phyloP scores from a whole-genome alignment of 1,284 basidiomycete genomes.

The Leccinum griseonigrum region DNA sequence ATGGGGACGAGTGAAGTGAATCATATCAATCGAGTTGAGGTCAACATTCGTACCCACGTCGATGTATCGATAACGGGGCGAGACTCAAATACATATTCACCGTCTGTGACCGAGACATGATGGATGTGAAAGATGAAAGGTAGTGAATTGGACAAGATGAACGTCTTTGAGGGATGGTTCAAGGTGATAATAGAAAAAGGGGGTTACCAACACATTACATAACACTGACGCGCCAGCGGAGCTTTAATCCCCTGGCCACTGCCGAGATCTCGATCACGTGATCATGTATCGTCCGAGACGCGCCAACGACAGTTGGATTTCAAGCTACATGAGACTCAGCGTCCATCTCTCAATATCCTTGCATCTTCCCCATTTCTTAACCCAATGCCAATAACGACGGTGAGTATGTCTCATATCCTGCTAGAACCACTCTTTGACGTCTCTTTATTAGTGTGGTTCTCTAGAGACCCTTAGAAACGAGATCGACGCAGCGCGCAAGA shows the following conservation, averaged over 20 bases:
- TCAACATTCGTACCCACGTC: no score
- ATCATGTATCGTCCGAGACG: conserved; percentile 22
- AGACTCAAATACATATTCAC: background rate
- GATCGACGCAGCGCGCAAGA: conserved; percentile 41
- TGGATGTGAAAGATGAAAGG: background rate
- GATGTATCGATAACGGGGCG: conserved; percentile 1
- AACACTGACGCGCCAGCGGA: no score
- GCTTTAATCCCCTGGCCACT: no score
- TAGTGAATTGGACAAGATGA: conserved; percentile 13
- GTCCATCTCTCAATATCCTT: background rate
- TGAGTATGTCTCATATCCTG: background rate
- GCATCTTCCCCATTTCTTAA: background rate
- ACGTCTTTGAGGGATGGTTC: no score
- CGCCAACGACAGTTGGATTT: conserved; percentile 15
- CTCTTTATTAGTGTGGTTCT: conserved; percentile 34
- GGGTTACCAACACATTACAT: no score
- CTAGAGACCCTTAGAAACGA: conserved; percentile 37
- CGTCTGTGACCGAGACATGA: background rate
- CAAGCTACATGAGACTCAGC: conserved; percentile 20
- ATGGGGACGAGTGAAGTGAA: no score
- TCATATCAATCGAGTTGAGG: no score
- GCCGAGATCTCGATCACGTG: conserved; percentile 1
- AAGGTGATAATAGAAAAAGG: no score
- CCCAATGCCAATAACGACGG: conserved; percentile 34
- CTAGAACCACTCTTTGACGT: conserved; percentile 1